Conservation (phyloP, 2,329 filamentous ascomycete genomes). For the Microsporum canis region DNA sequence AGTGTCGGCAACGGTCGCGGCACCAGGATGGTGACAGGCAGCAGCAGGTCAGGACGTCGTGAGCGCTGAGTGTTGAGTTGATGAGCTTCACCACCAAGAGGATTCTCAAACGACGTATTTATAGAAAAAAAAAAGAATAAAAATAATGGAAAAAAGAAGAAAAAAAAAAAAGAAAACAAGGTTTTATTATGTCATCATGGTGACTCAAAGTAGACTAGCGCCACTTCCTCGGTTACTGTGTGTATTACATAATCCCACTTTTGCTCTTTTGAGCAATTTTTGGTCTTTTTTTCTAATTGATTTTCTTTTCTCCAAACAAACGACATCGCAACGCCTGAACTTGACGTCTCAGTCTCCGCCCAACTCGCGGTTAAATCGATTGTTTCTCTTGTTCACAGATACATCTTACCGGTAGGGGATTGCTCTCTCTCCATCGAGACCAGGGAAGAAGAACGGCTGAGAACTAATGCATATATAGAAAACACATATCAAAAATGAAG, state of each 20-base stretch:
- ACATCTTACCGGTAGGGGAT: not conserved
- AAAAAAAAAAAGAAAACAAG: not conserved
- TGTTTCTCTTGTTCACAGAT: conserved; percentile 53
- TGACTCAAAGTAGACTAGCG: not conserved
- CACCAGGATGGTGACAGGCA: not conserved
- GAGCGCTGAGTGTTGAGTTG: not conserved
- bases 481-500: conserved; percentile 70
- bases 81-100: not conserved
- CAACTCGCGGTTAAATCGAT: conserved; percentile 98
- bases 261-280: not conserved
- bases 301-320: not conserved
- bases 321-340: conserved; percentile 46
- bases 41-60: not conserved
- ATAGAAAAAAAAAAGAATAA: not conserved
- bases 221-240: not conserved
- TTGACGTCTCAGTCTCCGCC: conserved; percentile 98
- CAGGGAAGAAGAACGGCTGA: not conserved
- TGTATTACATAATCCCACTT: not conserved
- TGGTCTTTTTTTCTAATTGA: not conserved
- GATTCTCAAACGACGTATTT: not conserved
- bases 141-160: not conserved
- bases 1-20: not conserved
- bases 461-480: not conserved
- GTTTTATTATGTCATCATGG: not conserved
- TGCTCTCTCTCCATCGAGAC: not conserved